A percentile compares a stretch with the other conserved stretches of the same genome.
These are phyloP conservation scores for Dichomitus squalens DNA, from an alignment of 1,284 basidiomycete species.

Conservation along the genomic window DNA sequence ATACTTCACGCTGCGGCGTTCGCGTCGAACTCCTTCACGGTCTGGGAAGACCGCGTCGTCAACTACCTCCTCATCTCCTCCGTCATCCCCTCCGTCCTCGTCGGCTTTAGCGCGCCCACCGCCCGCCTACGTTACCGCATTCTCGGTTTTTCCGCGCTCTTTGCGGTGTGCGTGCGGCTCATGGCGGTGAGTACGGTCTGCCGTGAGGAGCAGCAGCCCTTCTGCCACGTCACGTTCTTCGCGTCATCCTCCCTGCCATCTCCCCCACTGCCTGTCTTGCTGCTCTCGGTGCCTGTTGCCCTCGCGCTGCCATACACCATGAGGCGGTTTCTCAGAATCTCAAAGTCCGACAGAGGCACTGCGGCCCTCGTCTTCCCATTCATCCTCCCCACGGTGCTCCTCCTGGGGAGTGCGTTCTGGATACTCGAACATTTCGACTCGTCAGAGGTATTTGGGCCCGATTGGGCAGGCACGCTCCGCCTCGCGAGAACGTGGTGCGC, in stretches of 20 bases:
- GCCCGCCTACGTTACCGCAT: constrained; percentile 75
- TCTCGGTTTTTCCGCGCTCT: constrained; percentile 67
- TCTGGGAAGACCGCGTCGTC: constrained; percentile 92
- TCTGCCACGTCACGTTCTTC: constrained; percentile 88
- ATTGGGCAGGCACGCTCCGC: constrained; percentile 48
- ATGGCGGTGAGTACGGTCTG: constrained; percentile 84
- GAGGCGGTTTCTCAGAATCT: constrained; percentile 62
- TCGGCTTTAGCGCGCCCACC: constrained; percentile 69
- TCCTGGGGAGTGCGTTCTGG: constrained; percentile 73
- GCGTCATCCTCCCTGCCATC: constrained; percentile 66
- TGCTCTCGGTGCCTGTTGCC: constrained; percentile 57
- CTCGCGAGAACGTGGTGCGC: constrained; percentile 63
- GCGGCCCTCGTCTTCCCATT: constrained; percentile 66
- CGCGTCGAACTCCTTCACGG: constrained; percentile 91
- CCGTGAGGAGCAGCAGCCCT: constrained; percentile 92
- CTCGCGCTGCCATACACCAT: constrained; percentile 62
- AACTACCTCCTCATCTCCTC: constrained; percentile 75
- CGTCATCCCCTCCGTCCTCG: constrained; percentile 57
- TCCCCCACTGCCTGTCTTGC: constrained; percentile 59
- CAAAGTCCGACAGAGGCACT: constrained; percentile 75
- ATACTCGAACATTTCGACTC: constrained; percentile 78
- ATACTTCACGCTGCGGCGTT: constrained; percentile 74
- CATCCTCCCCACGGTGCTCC: constrained; percentile 58
- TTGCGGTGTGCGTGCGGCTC: constrained; percentile 72
- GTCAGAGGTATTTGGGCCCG: constrained; percentile 43